Evolutionary conservation across 768 basidiomycete species (phyloP).

Genomic region (Roridomyces roridus): DNA sequence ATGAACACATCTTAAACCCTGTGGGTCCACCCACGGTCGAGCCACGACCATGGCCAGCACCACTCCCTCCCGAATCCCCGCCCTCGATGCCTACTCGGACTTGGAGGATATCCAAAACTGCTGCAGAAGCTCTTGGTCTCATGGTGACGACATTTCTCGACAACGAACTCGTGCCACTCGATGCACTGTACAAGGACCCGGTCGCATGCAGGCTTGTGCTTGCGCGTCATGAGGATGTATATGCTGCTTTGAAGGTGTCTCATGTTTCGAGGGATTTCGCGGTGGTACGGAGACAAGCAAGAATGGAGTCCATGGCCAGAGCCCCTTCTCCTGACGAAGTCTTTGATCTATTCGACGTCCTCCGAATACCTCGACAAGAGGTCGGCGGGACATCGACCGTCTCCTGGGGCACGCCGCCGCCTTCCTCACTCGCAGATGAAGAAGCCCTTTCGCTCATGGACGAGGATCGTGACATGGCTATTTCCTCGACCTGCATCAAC

Average conservation of each 20-base stretch:
- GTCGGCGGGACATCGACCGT: too few species aligned
- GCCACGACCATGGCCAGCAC: background rate
- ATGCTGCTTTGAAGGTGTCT: background rate
- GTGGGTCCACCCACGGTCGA: background rate
- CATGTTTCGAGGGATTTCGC: background rate
- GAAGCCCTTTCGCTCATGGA: too few species aligned
- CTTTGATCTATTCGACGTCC: too few species aligned
- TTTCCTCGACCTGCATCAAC: too few species aligned
- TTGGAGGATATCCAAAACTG: background rate
- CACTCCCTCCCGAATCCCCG: background rate
- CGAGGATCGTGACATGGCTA: too few species aligned
- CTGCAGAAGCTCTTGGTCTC: slow-evolving; percentile 2
- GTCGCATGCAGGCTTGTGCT: slow-evolving; percentile 1
- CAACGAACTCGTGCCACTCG: slow-evolving; percentile 2
- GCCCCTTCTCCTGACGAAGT: too few species aligned
- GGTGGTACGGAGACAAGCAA: background rate
- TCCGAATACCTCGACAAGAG: too few species aligned
- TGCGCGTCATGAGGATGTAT: background rate
- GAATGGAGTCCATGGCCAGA: too few species aligned
- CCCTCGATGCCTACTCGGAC: slow-evolving; percentile 1
- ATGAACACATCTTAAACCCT: background rate
- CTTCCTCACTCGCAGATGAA: too few species aligned
- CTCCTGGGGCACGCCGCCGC: too few species aligned
- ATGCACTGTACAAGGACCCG: slow-evolving; percentile 3
- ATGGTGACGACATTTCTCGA: slow-evolving; percentile 6